These are phyloP conservation scores for Lathyrus aphaca DNA, from an alignment of 306 rosid species.

Conservation along the genomic window DNA sequence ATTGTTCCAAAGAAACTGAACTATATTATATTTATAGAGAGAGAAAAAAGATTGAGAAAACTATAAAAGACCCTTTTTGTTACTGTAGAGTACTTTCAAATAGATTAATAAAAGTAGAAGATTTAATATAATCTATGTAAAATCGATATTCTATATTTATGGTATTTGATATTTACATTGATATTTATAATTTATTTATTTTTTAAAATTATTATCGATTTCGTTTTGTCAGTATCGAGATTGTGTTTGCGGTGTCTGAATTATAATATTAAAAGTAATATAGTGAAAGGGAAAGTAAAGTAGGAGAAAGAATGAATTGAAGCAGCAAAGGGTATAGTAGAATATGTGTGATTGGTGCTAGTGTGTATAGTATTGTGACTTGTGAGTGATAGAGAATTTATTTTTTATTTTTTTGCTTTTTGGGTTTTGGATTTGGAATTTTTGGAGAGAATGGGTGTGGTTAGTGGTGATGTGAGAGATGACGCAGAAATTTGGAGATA, in stretches of 20 bases:
- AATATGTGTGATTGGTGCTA: too few species aligned
- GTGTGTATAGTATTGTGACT: too few species aligned
- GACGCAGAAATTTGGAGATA: conserved; percentile 51
- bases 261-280: background rate
- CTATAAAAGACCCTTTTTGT: conserved; percentile 10
- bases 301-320: conserved; percentile 8
- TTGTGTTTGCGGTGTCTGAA: too few species aligned
- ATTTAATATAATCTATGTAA: background rate
- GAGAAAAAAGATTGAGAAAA: background rate
- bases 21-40: background rate
- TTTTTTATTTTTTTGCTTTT: background rate
- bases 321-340: background rate
- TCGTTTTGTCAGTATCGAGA: too few species aligned
- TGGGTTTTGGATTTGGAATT: background rate
- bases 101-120: conserved; percentile 3
- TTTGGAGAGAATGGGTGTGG: background rate
- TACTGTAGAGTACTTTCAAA: background rate
- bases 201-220: too few species aligned
- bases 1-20: conserved; percentile 15
- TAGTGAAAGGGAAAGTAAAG: conserved; percentile 19
- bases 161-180: rapidly evolving
- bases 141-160: too few species aligned
- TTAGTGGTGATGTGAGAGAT: conserved; percentile 10
- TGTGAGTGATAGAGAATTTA: background rate
- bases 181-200: too few species aligned